phyloP scores from a whole-genome alignment of 495 filamentous ascomycete species.

The Jackrogersella minutella region DNA sequence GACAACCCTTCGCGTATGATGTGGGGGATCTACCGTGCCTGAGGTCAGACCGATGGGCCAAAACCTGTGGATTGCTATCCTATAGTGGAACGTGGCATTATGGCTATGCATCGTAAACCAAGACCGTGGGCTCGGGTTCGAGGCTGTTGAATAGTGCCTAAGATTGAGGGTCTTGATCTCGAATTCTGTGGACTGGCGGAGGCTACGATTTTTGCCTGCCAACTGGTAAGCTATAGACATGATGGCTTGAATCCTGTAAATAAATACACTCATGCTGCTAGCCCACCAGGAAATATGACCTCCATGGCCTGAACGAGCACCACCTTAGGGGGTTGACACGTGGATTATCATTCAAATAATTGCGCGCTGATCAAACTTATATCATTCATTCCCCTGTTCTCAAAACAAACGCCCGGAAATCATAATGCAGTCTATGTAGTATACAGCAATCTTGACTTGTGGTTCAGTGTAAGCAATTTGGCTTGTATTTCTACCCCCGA shows the following conservation, averaged over 20 bases:
- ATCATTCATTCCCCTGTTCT: no score
- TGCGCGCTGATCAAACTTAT: no score
- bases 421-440: no score
- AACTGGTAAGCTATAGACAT: no score
- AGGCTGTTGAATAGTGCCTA: not conserved
- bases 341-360: no score
- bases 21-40: slow-evolving; percentile 18
- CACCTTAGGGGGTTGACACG: no score
- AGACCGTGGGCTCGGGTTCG: slow-evolving; percentile 20
- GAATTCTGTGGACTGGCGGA: not conserved
- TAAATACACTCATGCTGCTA: no score
- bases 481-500: not conserved
- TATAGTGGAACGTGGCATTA: not conserved
- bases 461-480: not conserved
- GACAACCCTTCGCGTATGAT: not conserved
- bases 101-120: slow-evolving; percentile 8
- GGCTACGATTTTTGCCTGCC: no score
- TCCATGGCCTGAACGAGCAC: no score
- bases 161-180: not conserved
- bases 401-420: not conserved
- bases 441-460: not conserved
- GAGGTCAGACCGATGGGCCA: not conserved
- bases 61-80: not conserved
- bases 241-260: no score
- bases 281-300: no score